These are phyloP conservation scores for Conoideocrella luteorostrata DNA, from an alignment of 2,329 filamentous ascomycete species.

Conservation along the genomic window DNA sequence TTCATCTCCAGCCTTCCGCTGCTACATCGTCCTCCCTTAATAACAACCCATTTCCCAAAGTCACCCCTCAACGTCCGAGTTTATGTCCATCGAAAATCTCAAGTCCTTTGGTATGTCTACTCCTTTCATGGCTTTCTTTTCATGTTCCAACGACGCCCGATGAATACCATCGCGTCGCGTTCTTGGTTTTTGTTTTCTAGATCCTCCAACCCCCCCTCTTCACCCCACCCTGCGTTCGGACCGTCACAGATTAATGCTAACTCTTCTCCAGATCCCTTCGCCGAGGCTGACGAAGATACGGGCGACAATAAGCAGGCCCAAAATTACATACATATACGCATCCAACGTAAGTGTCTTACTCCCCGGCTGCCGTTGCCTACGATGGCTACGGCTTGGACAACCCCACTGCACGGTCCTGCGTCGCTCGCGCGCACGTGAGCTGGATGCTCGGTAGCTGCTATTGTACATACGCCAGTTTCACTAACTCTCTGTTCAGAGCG, in stretches of 20 bases:
- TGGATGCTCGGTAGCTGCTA: neutral
- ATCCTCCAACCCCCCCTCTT: too few species aligned
- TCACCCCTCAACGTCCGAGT: slow-evolving; percentile 65
- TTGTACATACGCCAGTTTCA: slow-evolving; percentile 1
- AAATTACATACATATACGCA: slow-evolving; percentile 99
- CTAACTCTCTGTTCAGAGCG: slow-evolving; percentile 64
- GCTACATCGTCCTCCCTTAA: slow-evolving; percentile 23
- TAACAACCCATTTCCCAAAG: slow-evolving; percentile 45
- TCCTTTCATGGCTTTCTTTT: neutral
- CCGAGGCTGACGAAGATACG: slow-evolving; percentile 99
- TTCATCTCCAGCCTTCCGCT: slow-evolving; percentile 43
- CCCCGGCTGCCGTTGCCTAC: neutral
- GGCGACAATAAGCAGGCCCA: slow-evolving; percentile 92
- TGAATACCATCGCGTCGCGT: too few species aligned
- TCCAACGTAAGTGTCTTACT: slow-evolving; percentile 71
- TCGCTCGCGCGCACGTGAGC: slow-evolving; percentile 9
- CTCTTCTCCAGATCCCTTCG: slow-evolving; percentile 81
- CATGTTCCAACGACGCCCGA: too few species aligned
- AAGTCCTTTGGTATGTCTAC: slow-evolving; percentile 71
- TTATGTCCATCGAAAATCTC: slow-evolving; percentile 99
- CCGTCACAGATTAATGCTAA: too few species aligned
- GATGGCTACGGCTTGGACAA: neutral
- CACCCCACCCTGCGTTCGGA: too few species aligned
- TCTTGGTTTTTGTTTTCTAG: slow-evolving; percentile 38
- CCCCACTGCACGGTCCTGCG: neutral